Percentiles rank a stretch among this genome's conserved stretches.
These are phyloP conservation scores for Geotrichum histeridarum DNA, from an alignment of 1,139 yeast species.

Conservation along the genomic window DNA sequence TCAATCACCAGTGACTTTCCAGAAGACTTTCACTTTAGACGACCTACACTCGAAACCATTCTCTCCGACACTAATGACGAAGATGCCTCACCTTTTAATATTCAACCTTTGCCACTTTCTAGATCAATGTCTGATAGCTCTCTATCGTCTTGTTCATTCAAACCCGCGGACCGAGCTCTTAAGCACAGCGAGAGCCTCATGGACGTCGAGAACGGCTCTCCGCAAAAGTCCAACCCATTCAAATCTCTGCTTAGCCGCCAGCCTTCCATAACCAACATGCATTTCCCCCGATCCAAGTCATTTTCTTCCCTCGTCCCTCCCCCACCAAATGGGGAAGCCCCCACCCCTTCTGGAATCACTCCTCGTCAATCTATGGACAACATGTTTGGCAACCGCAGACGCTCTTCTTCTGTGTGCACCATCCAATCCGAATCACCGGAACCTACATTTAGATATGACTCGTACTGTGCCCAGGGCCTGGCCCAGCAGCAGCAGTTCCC, in stretches of 20 bases:
- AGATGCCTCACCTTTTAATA: neutral
- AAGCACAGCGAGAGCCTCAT: slow-evolving; percentile 17
- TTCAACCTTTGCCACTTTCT: neutral
- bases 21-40: slow-evolving; percentile 1
- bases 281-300: slow-evolving; percentile 12
- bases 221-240: neutral
- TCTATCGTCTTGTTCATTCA: slow-evolving; percentile 3
- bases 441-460: slow-evolving; percentile 16
- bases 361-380: neutral
- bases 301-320: slow-evolving; percentile 16
- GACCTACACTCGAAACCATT: slow-evolving; percentile 6
- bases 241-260: neutral
- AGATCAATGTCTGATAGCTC: slow-evolving; percentile 12
- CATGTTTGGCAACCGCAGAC: slow-evolving; percentile 1
- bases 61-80: slow-evolving; percentile 9
- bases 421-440: slow-evolving; percentile 12
- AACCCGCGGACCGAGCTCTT: slow-evolving; percentile 7
- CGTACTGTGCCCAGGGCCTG: slow-evolving; percentile 14
- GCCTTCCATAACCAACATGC: neutral
- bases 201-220: slow-evolving; percentile 1
- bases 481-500: slow-evolving; percentile 25
- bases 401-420: slow-evolving; percentile 21
- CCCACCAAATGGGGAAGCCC: slow-evolving; percentile 5
- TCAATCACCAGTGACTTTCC: neutral
- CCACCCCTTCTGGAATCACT: neutral